Percentiles rank a stretch among this genome's conserved stretches.
These are phyloP conservation scores for Nannochloris sp. DNA, from an alignment of 139 green algal species.

Conservation along the genomic window DNA sequence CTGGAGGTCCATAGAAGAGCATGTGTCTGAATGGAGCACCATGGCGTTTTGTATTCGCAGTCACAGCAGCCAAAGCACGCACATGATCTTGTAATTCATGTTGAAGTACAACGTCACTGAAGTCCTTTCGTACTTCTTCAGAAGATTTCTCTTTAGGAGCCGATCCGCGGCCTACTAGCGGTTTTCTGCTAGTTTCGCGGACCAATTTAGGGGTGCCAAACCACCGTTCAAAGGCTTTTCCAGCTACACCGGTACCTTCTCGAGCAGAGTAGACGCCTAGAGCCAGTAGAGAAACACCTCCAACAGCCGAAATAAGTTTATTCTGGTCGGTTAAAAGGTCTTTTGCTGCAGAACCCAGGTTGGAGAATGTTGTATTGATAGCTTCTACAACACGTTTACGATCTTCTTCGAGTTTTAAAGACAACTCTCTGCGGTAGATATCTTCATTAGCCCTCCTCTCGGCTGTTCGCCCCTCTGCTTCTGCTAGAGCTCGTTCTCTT, in stretches of 20 bases:
- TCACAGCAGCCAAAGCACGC: slow-evolving; percentile 69
- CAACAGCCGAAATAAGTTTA: slow-evolving; percentile 64
- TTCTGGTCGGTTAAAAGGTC: slow-evolving; percentile 74
- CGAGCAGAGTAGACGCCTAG: slow-evolving; percentile 76
- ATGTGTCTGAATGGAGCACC: slow-evolving; percentile 94
- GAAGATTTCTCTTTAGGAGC: slow-evolving; percentile 20
- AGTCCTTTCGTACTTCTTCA: slow-evolving; percentile 59
- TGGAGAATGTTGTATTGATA: slow-evolving; percentile 82
- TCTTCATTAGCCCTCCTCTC: slow-evolving; percentile 94
- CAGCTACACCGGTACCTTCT: slow-evolving; percentile 71
- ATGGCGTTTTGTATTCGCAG: slow-evolving; percentile 87
- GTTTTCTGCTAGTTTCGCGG: slow-evolving; percentile 47
- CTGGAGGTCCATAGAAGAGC: slow-evolving; percentile 80
- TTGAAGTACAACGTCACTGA: slow-evolving; percentile 86
- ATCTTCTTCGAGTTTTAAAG: slow-evolving; percentile 58
- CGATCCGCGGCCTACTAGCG: slow-evolving; percentile 26
- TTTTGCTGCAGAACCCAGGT: slow-evolving; percentile 55
- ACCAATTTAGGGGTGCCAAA: slow-evolving; percentile 80
- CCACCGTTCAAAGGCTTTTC: slow-evolving; percentile 65
- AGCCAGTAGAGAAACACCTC: slow-evolving; percentile 65
- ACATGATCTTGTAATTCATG: slow-evolving; percentile 78
- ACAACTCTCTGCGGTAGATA: slow-evolving; percentile 71
- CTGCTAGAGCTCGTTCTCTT: slow-evolving; percentile 79
- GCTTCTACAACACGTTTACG: slow-evolving; percentile 66
- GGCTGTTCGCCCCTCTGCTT: slow-evolving; percentile 85